Percentiles rank a stretch among this genome's conserved stretches.
Conservation (phyloP, 2,329 filamentous ascomycete species). For the Fusarium sp. region DNA sequence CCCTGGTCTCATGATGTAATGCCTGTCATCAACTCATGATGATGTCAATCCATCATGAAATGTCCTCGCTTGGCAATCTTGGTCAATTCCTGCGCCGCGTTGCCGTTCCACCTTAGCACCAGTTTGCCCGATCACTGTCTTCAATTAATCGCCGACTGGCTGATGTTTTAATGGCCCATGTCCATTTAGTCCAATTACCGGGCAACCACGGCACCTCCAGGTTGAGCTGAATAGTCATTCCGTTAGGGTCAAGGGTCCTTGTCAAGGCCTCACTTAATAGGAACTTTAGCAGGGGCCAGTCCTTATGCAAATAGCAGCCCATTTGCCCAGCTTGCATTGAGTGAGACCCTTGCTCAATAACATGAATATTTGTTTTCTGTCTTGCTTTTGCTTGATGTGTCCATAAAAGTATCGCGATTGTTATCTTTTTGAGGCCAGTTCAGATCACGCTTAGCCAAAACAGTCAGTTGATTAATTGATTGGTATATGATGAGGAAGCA, state of each 20-base stretch:
- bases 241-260: neutral
- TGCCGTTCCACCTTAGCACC: neutral
- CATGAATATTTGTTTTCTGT: neutral
- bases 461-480: no score
- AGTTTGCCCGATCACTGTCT: neutral
- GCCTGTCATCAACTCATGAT: conserved; percentile 31
- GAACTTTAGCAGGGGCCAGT: neutral
- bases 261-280: neutral
- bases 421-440: no score
- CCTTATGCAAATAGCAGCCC: neutral
- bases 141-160: neutral
- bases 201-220: neutral
- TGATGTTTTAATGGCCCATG: neutral
- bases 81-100: neutral
- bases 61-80: conserved; percentile 7
- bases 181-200: neutral
- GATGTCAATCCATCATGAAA: conserved; percentile 34
- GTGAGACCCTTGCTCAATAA: neutral
- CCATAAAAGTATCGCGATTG: no score
- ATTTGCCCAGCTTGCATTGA: neutral
- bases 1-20: conserved; percentile 42
- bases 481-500: neutral
- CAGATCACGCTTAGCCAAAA: no score
- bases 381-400: neutral
- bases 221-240: neutral